Evolutionary conservation across 2,329 filamentous ascomycete species (phyloP).

Genomic region (Aureobasidium vineae): DNA sequence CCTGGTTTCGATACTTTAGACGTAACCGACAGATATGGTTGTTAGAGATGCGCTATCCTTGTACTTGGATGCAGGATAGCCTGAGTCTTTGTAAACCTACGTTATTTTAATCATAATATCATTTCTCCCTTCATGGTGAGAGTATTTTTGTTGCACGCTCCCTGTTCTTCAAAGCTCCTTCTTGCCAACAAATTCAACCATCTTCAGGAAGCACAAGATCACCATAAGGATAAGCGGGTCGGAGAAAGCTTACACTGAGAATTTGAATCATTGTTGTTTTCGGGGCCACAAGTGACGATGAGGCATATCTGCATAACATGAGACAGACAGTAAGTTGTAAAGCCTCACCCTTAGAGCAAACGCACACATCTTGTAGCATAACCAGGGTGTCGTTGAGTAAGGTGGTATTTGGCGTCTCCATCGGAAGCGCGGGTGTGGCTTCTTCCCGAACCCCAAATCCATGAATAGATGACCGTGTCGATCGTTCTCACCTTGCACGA

Average conservation of each 20-base stretch:
- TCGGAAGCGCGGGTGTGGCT: slow-evolving; percentile 17
- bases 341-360: background rate
- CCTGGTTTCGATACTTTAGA: background rate
- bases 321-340: background rate
- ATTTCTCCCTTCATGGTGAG: background rate
- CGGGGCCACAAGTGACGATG: background rate
- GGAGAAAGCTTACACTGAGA: background rate
- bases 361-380: background rate
- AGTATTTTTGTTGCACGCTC: background rate
- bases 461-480: slow-evolving; percentile 1
- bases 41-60: background rate
- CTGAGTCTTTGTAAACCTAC: background rate
- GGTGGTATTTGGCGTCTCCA: background rate
- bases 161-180: background rate
- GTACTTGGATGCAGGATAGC: background rate
- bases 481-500: background rate
- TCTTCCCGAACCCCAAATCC: background rate
- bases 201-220: background rate
- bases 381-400: background rate
- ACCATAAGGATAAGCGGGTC: background rate
- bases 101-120: slow-evolving; percentile 5
- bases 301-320: background rate
- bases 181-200: background rate
- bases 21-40: background rate
- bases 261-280: background rate